Conservation (phyloP, 371 early-diverging fungal species). For the Synchytrium microbalum region DNA sequence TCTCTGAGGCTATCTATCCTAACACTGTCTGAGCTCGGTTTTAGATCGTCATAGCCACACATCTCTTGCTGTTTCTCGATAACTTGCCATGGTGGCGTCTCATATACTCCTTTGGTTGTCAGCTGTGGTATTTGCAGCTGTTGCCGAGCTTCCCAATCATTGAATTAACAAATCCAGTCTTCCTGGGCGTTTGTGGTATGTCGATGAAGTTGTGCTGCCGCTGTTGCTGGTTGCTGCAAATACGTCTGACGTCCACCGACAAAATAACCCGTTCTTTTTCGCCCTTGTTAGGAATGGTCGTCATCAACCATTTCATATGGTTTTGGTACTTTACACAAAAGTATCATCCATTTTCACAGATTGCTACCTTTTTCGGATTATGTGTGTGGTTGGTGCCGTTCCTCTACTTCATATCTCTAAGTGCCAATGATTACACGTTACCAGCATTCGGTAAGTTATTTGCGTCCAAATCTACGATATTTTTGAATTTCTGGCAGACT, state of each 20-base stretch:
- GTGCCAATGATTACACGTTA: conserved; percentile 76
- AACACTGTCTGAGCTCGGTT: neutral
- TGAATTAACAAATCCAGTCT: conserved; percentile 49
- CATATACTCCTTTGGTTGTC: conserved; percentile 59
- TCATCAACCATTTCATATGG: conserved; percentile 79
- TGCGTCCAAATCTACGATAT: no score
- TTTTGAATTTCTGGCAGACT: no score
- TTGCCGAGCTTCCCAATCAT: conserved; percentile 67
- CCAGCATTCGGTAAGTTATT: conserved; percentile 57
- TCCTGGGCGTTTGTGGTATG: conserved; percentile 61
- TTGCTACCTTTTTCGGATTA: conserved; percentile 78
- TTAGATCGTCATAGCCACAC: conserved; percentile 51
- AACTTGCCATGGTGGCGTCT: conserved; percentile 55
- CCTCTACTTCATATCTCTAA: conserved; percentile 74
- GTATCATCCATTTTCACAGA: conserved; percentile 60
- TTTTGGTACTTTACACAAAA: conserved; percentile 64
- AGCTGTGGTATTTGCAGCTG: conserved; percentile 60
- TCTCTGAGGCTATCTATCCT: no score
- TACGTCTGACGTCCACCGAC: neutral
- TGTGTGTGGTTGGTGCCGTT: conserved; percentile 85
- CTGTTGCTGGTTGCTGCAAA: no score
- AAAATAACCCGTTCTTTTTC: neutral
- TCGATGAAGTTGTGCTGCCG: conserved; percentile 1
- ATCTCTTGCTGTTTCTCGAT: conserved; percentile 62
- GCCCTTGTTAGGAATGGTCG: conserved; percentile 52